Conservation (phyloP, 2,329 filamentous ascomycete genomes). For the Trichoderma atroviride region DNA sequence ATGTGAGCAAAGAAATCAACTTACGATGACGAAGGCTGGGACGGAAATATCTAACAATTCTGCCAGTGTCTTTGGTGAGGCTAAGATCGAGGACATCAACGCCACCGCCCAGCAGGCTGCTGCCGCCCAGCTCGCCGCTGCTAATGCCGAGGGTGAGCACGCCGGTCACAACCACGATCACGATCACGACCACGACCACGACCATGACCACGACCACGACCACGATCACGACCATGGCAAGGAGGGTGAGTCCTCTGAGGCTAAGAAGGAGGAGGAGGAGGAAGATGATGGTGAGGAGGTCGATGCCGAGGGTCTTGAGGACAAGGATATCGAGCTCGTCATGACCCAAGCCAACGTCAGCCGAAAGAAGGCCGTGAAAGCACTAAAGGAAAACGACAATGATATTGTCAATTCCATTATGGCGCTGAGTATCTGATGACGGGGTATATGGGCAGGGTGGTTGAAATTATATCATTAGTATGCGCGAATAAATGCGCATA, state of each 20-base stretch:
- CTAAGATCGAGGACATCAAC: slow-evolving; percentile 99
- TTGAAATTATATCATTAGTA: slow-evolving; percentile 33
- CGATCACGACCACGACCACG: slow-evolving; percentile 42
- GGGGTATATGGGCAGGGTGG: slow-evolving; percentile 28
- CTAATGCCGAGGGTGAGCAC: slow-evolving; percentile 66
- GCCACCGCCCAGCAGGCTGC: slow-evolving; percentile 88
- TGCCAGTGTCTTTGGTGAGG: slow-evolving; percentile 94
- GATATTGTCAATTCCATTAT: slow-evolving; percentile 99
- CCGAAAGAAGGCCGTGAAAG: slow-evolving; percentile 98
- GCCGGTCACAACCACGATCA: slow-evolving; percentile 73
- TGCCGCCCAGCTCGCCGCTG: slow-evolving; percentile 87
- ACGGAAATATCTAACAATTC: slow-evolving; percentile 26
- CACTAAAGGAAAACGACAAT: slow-evolving; percentile 98
- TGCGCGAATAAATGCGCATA: slow-evolving; percentile 34
- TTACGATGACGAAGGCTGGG: background rate
- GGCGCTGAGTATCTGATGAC: slow-evolving; percentile 79
- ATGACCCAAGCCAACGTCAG: slow-evolving; percentile 98
- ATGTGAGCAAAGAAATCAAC: slow-evolving; percentile 68
- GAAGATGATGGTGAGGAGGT: slow-evolving; percentile 96
- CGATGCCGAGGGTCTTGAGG: slow-evolving; percentile 90
- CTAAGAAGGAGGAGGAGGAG: slow-evolving; percentile 73
- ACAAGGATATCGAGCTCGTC: slow-evolving; percentile 99
- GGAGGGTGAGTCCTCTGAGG: slow-evolving; percentile 63
- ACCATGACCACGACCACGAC: slow-evolving; percentile 14
- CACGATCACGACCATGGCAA: slow-evolving; percentile 56